Evolutionary conservation across 306 rosid species (phyloP).

Genomic region (Dalbergia cultrata): DNA sequence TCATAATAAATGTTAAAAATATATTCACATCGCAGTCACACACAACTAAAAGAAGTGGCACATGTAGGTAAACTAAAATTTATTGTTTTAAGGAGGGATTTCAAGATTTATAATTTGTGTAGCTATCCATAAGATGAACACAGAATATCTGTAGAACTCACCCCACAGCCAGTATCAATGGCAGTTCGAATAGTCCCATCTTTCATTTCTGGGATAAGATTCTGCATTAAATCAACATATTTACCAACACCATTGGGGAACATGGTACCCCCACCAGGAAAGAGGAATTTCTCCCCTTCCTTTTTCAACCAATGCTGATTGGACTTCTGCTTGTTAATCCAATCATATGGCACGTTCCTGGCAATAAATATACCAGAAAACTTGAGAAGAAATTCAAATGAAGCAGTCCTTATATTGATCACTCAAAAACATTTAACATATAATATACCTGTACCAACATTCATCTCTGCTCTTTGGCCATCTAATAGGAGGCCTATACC

Average conservation of each 20-base stretch:
- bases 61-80: conserved; percentile 6
- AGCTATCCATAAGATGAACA: background rate
- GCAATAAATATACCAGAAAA: conserved; percentile 39
- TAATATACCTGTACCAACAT: conserved; percentile 95
- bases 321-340: conserved; percentile 97
- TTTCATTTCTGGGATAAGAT: conserved; percentile 91
- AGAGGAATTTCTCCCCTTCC: conserved; percentile 93
- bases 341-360: conserved; percentile 97
- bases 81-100: background rate
- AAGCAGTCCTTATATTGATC: background rate
- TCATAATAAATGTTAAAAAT: conserved; percentile 2
- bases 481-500: conserved; percentile 86
- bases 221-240: conserved; percentile 87
- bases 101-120: conserved; percentile 9
- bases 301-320: conserved; percentile 96
- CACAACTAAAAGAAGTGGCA: conserved; percentile 9
- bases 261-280: conserved; percentile 99
- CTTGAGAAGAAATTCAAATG: conserved; percentile 26
- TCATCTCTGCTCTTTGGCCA: conserved; percentile 97
- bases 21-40: background rate
- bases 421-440: background rate
- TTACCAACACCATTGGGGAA: conserved; percentile 93
- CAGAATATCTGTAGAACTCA: conserved; percentile 54
- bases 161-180: conserved; percentile 99
- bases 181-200: conserved; percentile 96